Evolutionary conservation across 192 early-diverging fungal species (phyloP).

Genomic region (Coemansia pectinata): DNA sequence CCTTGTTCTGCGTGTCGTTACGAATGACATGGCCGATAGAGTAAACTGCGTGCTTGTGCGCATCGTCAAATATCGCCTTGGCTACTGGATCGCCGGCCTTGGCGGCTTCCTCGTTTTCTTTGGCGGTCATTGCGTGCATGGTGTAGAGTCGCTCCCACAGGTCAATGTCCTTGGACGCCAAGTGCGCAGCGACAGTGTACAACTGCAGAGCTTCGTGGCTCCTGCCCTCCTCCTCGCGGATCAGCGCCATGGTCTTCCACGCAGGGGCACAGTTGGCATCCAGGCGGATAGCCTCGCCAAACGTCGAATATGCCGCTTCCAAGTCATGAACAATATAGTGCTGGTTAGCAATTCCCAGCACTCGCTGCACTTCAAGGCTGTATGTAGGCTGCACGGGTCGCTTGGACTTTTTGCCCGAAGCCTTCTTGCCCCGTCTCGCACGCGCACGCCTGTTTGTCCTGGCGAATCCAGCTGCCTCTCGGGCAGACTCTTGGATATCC

Average conservation of each 20-base stretch:
- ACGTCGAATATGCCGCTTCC: constrained; percentile 66
- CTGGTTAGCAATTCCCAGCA: constrained; percentile 78
- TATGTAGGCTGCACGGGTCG: constrained; percentile 9
- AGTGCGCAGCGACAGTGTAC: constrained; percentile 87
- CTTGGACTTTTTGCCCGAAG: background rate
- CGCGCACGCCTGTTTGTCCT: background rate
- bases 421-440: background rate
- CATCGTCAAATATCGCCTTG: constrained; percentile 56
- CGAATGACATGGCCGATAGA: constrained; percentile 71
- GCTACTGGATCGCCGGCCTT: constrained; percentile 17
- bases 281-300: constrained; percentile 76
- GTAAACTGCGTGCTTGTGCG: constrained; percentile 77
- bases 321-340: constrained; percentile 72
- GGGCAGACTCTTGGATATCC: constrained; percentile 19
- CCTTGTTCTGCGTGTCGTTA: constrained; percentile 64
- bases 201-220: constrained; percentile 70
- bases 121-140: constrained; percentile 63
- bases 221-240: constrained; percentile 86
- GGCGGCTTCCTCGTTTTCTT: constrained; percentile 2
- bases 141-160: constrained; percentile 83
- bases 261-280: constrained; percentile 72
- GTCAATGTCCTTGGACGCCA: constrained; percentile 67
- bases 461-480: constrained; percentile 20
- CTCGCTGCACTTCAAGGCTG: constrained; percentile 55
- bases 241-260: constrained; percentile 87